phyloP scores from a whole-genome alignment of 305 asterid genomes.

The Fraxinus latifolia region DNA sequence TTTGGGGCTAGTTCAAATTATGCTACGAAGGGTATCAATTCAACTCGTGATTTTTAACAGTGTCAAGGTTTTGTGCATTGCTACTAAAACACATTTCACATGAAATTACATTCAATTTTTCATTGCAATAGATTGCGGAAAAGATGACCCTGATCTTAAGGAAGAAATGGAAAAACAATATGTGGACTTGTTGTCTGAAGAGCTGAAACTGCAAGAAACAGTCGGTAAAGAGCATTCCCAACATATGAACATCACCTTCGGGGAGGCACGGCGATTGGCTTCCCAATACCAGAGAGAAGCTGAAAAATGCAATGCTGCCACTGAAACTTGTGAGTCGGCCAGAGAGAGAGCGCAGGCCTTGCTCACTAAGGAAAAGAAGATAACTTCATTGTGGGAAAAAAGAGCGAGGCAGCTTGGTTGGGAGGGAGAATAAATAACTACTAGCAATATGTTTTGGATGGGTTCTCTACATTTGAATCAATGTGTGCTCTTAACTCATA shows the following conservation, averaged over 20 bases:
- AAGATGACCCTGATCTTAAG: slow-evolving; percentile 85
- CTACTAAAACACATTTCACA: background rate
- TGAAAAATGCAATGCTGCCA: slow-evolving; percentile 87
- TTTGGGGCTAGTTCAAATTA: background rate
- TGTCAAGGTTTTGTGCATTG: background rate
- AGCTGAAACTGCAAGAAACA: slow-evolving; percentile 61
- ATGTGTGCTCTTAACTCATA: background rate
- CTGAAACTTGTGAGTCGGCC: slow-evolving; percentile 85
- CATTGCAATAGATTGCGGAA: slow-evolving; percentile 66
- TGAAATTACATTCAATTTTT: background rate
- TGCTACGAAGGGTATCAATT: background rate
- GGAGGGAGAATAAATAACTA: slow-evolving; percentile 51
- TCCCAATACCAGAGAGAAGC: slow-evolving; percentile 80
- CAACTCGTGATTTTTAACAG: background rate
- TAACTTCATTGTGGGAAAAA: slow-evolving; percentile 67
- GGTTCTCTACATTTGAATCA: background rate
- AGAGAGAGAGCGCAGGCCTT: slow-evolving; percentile 63
- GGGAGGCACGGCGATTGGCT: slow-evolving; percentile 76
- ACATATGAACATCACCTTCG: slow-evolving; percentile 74
- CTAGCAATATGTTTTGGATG: background rate
- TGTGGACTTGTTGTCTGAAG: slow-evolving; percentile 73
- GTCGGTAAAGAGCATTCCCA: slow-evolving; percentile 60
- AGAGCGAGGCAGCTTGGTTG: slow-evolving; percentile 79
- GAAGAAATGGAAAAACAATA: slow-evolving; percentile 89
- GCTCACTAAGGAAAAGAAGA: slow-evolving; percentile 63